Percentiles rank a stretch among this genome's conserved stretches.
These are phyloP conservation scores for Setaria viridis DNA, from an alignment of 202 grass and related monocot genomes.

Conservation along the genomic window DNA sequence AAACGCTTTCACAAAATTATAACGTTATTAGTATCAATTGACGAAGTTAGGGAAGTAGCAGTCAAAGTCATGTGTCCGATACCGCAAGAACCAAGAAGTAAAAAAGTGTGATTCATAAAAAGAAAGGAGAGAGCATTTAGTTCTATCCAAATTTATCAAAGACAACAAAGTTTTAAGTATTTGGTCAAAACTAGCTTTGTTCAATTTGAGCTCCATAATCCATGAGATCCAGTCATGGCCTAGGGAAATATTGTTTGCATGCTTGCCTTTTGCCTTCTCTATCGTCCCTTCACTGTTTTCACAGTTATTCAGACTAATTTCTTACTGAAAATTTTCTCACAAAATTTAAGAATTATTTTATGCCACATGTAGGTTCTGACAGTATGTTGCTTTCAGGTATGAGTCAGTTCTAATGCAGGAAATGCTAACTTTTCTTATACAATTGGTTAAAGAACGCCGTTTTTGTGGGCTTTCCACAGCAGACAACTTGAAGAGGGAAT, in stretches of 20 bases:
- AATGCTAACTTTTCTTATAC: conserved; percentile 93
- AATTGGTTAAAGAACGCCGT: conserved; percentile 88
- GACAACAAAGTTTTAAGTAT: neutral
- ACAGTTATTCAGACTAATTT: conserved; percentile 1
- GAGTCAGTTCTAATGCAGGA: conserved; percentile 91
- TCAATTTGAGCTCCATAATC: neutral
- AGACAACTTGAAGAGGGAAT: conserved; percentile 92
- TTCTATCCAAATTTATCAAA: neutral
- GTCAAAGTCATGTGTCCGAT: neutral
- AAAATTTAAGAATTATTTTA: neutral
- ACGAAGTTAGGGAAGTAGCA: neutral
- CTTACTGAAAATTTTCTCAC: conserved; percentile 22
- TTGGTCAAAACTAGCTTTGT: neutral
- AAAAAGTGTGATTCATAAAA: neutral
- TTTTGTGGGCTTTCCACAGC: conserved; percentile 89
- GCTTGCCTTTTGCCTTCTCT: neutral
- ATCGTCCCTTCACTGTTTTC: conserved; percentile 25
- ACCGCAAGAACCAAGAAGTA: neutral
- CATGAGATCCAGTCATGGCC: neutral
- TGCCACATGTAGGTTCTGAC: conserved; percentile 29
- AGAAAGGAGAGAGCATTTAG: neutral
- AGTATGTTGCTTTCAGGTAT: conserved; percentile 63
- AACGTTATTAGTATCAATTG: neutral
- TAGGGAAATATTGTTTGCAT: conserved; percentile 23
- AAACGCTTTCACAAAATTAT: neutral